A percentile compares a stretch with the other conserved stretches of the same genome.
phyloP scores from a whole-genome alignment of 345 rosid species.

The Noccaea bulbosa region DNA sequence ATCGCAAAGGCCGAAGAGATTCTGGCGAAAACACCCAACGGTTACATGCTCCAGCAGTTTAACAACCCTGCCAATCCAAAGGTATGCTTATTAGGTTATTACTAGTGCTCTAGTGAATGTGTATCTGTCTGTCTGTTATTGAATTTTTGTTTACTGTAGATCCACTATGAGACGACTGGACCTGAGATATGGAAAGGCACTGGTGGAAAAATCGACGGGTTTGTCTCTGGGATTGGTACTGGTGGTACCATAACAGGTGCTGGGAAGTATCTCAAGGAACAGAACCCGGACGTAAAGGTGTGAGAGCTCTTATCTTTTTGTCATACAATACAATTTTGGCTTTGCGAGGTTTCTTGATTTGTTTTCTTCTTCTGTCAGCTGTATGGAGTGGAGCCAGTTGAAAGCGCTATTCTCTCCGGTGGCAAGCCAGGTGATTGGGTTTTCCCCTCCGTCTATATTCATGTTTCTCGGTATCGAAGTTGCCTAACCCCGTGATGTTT shows the following conservation, averaged over 20 bases:
- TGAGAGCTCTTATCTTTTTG: conserved; percentile 22
- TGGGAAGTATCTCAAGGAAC: conserved; percentile 85
- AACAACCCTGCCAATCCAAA: conserved; percentile 93
- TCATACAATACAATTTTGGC: neutral
- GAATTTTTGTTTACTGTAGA: conserved; percentile 43
- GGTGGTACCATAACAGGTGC: conserved; percentile 94
- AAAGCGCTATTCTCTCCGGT: conserved; percentile 79
- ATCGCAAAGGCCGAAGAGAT: conserved; percentile 92
- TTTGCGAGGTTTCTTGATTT: conserved; percentile 28
- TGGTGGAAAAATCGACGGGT: conserved; percentile 77
- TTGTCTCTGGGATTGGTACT: conserved; percentile 93
- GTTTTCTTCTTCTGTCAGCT: conserved; percentile 50
- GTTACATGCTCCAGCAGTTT: conserved; percentile 91
- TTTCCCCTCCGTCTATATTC: neutral
- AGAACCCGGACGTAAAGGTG: conserved; percentile 77
- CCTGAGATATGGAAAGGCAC: conserved; percentile 94
- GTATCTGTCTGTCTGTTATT: conserved; percentile 4
- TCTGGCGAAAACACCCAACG: conserved; percentile 67
- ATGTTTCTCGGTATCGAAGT: conserved; percentile 16
- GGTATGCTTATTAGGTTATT: conserved; percentile 43
- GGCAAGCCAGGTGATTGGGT: conserved; percentile 78
- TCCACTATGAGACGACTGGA: conserved; percentile 93
- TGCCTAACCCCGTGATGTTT: conserved; percentile 32
- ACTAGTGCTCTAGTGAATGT: conserved; percentile 4
- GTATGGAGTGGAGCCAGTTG: conserved; percentile 83